Evolutionary conservation across 352 stramenopile species (phyloP).

Genomic region (Globisporangium parvum): DNA sequence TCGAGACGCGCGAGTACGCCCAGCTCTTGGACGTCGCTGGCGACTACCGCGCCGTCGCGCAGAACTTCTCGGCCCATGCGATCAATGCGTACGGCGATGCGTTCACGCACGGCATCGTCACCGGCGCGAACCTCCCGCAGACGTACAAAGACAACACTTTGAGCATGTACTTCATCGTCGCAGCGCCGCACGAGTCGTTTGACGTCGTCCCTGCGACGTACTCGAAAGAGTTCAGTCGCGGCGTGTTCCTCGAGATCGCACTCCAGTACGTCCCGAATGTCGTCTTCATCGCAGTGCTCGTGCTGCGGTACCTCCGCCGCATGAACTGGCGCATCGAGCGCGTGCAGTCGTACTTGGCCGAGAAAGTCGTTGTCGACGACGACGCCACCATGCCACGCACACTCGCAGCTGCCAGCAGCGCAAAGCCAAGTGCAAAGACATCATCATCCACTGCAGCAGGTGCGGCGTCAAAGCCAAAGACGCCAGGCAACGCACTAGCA

Average conservation of each 20-base stretch:
- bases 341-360: constrained; percentile 67
- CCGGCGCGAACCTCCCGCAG: constrained; percentile 47
- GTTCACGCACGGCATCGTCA: constrained; percentile 45
- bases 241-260: constrained; percentile 47
- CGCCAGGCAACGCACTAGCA: neutral
- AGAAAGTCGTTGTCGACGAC: constrained; percentile 35
- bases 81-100: constrained; percentile 79
- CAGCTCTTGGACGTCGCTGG: constrained; percentile 54
- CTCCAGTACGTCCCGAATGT: constrained; percentile 50
- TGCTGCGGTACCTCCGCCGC: constrained; percentile 47
- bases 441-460: neutral
- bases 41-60: constrained; percentile 53
- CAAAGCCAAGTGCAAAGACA: constrained; percentile 2
- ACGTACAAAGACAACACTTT: constrained; percentile 54
- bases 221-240: constrained; percentile 76
- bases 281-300: constrained; percentile 35
- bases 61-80: constrained; percentile 49
- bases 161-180: constrained; percentile 84
- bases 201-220: constrained; percentile 50
- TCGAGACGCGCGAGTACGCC: constrained; percentile 54
- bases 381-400: neutral
- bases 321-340: constrained; percentile 83
- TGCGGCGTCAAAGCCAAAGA: constrained; percentile 13
- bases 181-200: constrained; percentile 49
- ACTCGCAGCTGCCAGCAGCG: too few relatives aligned